A percentile compares a stretch with the other conserved stretches of the same genome.
Conservation (phyloP, 2,329 filamentous ascomycete species). For the Colletotrichum trifolii region DNA sequence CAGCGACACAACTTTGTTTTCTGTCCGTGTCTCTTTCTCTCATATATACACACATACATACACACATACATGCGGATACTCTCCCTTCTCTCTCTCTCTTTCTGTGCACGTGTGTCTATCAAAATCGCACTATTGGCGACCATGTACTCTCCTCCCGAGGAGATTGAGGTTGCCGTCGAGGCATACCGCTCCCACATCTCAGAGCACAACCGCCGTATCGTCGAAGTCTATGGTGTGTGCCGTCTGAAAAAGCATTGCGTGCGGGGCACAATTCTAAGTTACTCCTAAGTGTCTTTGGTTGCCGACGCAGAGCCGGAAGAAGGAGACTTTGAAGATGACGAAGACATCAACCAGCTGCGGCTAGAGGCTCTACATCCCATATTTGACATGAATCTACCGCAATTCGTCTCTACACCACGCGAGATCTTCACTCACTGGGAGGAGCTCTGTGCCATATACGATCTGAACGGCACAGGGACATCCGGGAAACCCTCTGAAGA, state of each 20-base stretch:
- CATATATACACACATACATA: too few relatives aligned
- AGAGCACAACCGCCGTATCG: not conserved
- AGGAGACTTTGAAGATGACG: not conserved
- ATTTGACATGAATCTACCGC: not conserved
- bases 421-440: not conserved
- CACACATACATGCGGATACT: too few relatives aligned
- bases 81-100: too few relatives aligned
- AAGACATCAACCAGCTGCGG: not conserved
- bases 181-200: not conserved
- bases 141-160: constrained; percentile 2
- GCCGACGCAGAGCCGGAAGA: not conserved
- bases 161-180: constrained; percentile 3
- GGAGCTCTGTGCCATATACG: not conserved
- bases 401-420: not conserved
- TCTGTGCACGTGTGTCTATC: too few relatives aligned
- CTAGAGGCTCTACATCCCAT: not conserved
- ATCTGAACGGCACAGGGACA: not conserved
- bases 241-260: not conserved
- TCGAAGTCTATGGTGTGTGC: not conserved
- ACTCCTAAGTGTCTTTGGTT: not conserved
- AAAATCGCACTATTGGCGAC: too few relatives aligned
- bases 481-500: not conserved
- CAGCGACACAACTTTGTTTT: too few relatives aligned
- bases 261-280: not conserved
- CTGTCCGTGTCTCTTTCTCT: too few relatives aligned